Evolutionary conservation across 495 filamentous ascomycete species (phyloP), one percentile per base, ranked within the genome.

Genomic region (Talaromyces thailandensis): DNA sequence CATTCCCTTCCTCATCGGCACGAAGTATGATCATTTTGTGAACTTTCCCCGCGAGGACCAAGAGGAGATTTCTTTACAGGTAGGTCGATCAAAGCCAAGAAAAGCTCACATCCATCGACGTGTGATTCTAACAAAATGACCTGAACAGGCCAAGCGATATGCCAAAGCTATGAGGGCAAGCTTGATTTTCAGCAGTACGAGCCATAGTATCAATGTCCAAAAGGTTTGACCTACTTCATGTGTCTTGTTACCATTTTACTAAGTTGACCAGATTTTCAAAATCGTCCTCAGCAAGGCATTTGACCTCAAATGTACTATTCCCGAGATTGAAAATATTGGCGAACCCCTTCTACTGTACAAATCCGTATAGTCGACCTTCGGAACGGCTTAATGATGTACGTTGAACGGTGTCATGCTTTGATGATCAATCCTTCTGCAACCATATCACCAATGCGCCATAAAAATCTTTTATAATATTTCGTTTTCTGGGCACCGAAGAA

Each of bases 11-110:
- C 74, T 98, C 16, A 88, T 98, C 24, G 94, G 94, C 40, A 98
- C 94, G 21, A 98, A 98, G 70, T 98, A 98, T 73, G 94, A 98
- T 69, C 93, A 96, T 69, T 98, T 98, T 76, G 92, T 98, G 69
- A 98, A 98, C 72, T 96, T 98, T 70, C 92, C 94, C 2, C 83
- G 90, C 18, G 93, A 97, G 69, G 94, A 98, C 70, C 94, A 98
- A 72, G 94, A 98, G 70, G 94, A 98, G 72, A 98, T 98, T 57
- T 95, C 90, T 1, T 91, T 91, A 66, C 93, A 97, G 83, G 90
- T 93, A 75, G 58, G 79, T 64, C 5, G 16, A 0, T 43, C 3
- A 28, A 37, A 26, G 12, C 35, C n/a, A 25, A 32, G 21, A 25
- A 28, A n/a, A 11, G 4, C 8, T 57, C 23, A 58, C 24, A 21